Evolutionary conservation across 306 rosid species (phyloP).

Genomic region (Pachyrhizus erosus): DNA sequence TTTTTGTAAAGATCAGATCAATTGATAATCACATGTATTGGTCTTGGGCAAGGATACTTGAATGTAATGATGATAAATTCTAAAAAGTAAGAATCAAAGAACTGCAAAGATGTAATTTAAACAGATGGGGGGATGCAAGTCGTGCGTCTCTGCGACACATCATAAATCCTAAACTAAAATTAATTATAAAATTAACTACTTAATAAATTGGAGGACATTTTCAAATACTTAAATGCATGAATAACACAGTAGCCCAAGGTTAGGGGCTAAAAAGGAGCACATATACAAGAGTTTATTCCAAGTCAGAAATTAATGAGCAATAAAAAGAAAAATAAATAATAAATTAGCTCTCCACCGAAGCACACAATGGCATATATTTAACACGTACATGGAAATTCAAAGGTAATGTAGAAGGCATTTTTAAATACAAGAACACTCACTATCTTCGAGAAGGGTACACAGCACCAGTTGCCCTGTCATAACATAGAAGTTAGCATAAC

Average conservation of each 20-base stretch:
- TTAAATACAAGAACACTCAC: slow-evolving; percentile 48
- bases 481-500: slow-evolving; percentile 32
- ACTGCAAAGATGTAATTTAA: background rate
- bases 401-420: slow-evolving; percentile 14
- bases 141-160: too few relatives aligned
- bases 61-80: background rate
- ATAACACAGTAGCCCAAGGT: background rate
- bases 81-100: background rate
- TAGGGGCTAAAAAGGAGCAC: background rate
- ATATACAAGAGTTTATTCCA: background rate
- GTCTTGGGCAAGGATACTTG: background rate
- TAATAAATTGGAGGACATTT: background rate
- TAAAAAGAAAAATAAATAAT: background rate
- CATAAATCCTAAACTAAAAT: background rate
- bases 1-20: background rate
- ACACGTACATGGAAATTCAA: background rate
- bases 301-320: background rate
- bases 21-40: background rate
- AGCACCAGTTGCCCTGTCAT: slow-evolving; percentile 65
- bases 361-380: background rate
- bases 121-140: too few relatives aligned
- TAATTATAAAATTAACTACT: background rate
- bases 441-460: slow-evolving; percentile 67
- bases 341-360: background rate
- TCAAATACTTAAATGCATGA: background rate